Base-by-base conservation (phyloP, 179 eudicot species). In the Nepenthes alata region DNA sequence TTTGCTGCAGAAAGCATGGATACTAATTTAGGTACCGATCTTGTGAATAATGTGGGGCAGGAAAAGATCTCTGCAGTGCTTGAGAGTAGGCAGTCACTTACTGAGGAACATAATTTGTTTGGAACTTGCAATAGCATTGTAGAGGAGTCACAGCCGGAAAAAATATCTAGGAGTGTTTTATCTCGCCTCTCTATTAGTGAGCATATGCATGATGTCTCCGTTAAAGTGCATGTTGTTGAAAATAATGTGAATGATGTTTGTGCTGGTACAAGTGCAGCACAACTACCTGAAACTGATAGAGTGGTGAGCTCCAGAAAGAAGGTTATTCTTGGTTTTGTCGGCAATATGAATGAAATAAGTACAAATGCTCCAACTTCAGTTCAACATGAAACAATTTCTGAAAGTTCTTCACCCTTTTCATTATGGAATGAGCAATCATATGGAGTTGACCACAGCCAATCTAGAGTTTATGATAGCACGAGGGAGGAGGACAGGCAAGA, bases 241-340 rank as follows among this genome's bases (percentile, higher is more conserved):
- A 68, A 64, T 71, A 58, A 57, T 37, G 72, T 68, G 67, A 63
- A 58, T 54, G 67, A 60, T 59, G 70, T 72, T 63, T 70, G 80
- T 58, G 65, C 74, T 59, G 74, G 65, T 50, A 45, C 85, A 15
- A 72, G 66, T 58, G 47, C 83, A 39, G 75, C 67, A 51, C 72
- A 75, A 70, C 78, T 71, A 55, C 80, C 78, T 62, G 77, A 74
- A 70, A 73, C 73, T 65, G 70, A 73, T 47, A 73, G 77, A 61
- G 68, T 65, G 36, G 80, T 58, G 11, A 74, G 55, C 62, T 65
- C 78, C 8, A 70, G 72, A 60, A 64, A 69, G 57, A 81, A 81
- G 61, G 54, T 77, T 47, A 71, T 79, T 55, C 81, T 82, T 68
- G 80, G 76, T 68, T 88, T 79, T 74, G 80, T 72, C 57, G 66